Percentiles rank a stretch among this genome's conserved stretches.
These are phyloP conservation scores for Aureobasidium namibiae DNA, from an alignment of 2,329 filamentous ascomycete genomes.

Conservation along the genomic window DNA sequence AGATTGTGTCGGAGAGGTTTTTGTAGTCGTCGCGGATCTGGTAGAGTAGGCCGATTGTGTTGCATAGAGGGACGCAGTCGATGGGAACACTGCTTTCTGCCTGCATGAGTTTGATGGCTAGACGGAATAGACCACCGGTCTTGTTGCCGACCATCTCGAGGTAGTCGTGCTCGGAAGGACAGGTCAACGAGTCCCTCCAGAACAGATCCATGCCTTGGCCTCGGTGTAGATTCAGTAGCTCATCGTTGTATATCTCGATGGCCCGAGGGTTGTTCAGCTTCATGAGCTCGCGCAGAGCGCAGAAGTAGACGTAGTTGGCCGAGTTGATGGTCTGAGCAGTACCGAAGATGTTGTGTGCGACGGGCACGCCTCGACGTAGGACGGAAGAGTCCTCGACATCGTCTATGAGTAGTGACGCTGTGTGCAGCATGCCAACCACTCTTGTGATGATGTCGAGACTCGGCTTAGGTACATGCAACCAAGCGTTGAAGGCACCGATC, in stretches of 20 bases:
- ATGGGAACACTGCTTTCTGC: conserved; percentile 50
- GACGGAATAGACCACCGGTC: conserved; percentile 76
- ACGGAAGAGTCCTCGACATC: conserved; percentile 78
- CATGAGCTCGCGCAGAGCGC: conserved; percentile 65
- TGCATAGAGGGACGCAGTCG: conserved; percentile 77
- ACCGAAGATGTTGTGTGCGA: conserved; percentile 78
- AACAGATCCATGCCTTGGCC: conserved; percentile 89
- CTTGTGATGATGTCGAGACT: conserved; percentile 67
- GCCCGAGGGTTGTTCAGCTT: conserved; percentile 60
- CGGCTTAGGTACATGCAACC: conserved; percentile 64
- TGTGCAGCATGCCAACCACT: conserved; percentile 79
- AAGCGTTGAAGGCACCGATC: conserved; percentile 73
- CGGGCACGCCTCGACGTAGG: conserved; percentile 69
- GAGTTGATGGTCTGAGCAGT: conserved; percentile 84
- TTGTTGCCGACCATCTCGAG: conserved; percentile 93
- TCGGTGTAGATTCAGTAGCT: conserved; percentile 74
- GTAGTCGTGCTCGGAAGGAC: conserved; percentile 80
- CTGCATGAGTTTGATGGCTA: conserved; percentile 84
- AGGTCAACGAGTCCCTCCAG: conserved; percentile 79
- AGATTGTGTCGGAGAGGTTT: conserved; percentile 59
- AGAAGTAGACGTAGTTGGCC: conserved; percentile 84
- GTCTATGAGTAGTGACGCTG: conserved; percentile 73
- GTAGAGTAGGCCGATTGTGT: conserved; percentile 76
- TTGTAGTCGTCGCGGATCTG: conserved; percentile 92
- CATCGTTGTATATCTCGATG: conserved; percentile 68